Evolutionary conservation across 768 basidiomycete genomes (phyloP).

Genomic region (Hortiboletus flavorubellus): DNA sequence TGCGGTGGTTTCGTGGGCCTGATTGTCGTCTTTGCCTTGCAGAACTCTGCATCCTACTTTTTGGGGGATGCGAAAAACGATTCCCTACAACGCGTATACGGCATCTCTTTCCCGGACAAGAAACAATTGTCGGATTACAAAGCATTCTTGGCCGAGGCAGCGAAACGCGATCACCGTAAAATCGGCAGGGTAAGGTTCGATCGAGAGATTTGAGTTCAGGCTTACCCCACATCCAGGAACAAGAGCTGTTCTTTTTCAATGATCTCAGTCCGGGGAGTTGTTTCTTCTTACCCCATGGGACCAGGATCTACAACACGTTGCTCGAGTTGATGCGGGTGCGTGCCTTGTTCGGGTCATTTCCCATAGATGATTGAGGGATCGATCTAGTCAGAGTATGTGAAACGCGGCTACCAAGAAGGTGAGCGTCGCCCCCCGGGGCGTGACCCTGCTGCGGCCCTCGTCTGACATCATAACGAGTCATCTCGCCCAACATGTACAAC

Average conservation of each 20-base stretch:
- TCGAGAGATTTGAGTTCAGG: neutral
- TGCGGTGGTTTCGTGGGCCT: neutral
- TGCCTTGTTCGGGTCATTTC: slow-evolving; percentile 11
- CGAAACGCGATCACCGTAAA: slow-evolving; percentile 95
- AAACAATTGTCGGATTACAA: slow-evolving; percentile 95
- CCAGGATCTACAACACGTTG: slow-evolving; percentile 93
- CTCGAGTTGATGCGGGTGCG: slow-evolving; percentile 86
- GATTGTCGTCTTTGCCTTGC: neutral
- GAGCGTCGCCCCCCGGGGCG: neutral
- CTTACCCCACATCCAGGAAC: slow-evolving; percentile 51
- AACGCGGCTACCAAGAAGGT: slow-evolving; percentile 96
- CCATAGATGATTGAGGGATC: slow-evolving; percentile 1
- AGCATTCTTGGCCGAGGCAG: slow-evolving; percentile 92
- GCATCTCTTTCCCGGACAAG: slow-evolving; percentile 98
- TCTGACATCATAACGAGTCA: slow-evolving; percentile 52
- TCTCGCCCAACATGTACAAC: slow-evolving; percentile 97
- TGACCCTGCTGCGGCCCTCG: neutral
- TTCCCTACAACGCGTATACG: slow-evolving; percentile 93
- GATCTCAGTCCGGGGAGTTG: slow-evolving; percentile 92
- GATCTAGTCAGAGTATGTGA: slow-evolving; percentile 81
- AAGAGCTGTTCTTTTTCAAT: slow-evolving; percentile 99
- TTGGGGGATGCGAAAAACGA: slow-evolving; percentile 92
- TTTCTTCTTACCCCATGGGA: slow-evolving; percentile 97
- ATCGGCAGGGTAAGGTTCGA: slow-evolving; percentile 69
- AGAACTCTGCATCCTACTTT: slow-evolving; percentile 99